Conservation (phyloP, 495 filamentous ascomycete genomes). For the Talaromyces liani region DNA sequence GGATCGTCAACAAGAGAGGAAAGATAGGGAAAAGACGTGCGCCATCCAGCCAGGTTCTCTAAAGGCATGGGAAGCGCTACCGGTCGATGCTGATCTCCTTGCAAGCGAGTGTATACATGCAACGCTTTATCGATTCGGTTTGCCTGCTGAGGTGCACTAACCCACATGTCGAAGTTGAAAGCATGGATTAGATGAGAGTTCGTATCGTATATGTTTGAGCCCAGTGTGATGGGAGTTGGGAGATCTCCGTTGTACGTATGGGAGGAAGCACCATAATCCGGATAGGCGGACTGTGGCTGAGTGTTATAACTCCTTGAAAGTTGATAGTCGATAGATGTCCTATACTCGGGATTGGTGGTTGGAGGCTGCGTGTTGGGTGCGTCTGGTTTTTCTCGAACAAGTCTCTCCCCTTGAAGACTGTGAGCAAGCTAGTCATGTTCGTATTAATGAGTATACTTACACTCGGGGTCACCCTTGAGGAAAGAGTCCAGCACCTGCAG, state of each 20-base stretch:
- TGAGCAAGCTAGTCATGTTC: background rate
- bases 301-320: conserved; percentile 27
- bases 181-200: conserved; percentile 29
- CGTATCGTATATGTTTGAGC: conserved; percentile 27
- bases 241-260: conserved; percentile 31
- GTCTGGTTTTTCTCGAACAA: conserved; percentile 36
- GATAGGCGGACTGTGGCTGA: conserved; percentile 22
- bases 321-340: conserved; percentile 31
- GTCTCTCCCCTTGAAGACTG: conserved; percentile 27
- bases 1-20: conserved; percentile 27
- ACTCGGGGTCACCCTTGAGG: conserved; percentile 53
- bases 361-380: conserved; percentile 29
- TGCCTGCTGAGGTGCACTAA: conserved; percentile 34
- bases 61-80: conserved; percentile 30
- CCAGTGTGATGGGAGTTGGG: conserved; percentile 29
- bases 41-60: conserved; percentile 39
- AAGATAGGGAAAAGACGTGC: conserved; percentile 37
- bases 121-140: conserved; percentile 34
- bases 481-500: conserved; percentile 93
- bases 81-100: conserved; percentile 33
- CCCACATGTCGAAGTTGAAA: conserved; percentile 47
- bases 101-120: conserved; percentile 44
- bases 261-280: conserved; percentile 25
- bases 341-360: conserved; percentile 29
- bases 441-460: conserved; percentile 18